Conservation (phyloP, 495 filamentous ascomycete species). For the Usnea hakonensis region DNA sequence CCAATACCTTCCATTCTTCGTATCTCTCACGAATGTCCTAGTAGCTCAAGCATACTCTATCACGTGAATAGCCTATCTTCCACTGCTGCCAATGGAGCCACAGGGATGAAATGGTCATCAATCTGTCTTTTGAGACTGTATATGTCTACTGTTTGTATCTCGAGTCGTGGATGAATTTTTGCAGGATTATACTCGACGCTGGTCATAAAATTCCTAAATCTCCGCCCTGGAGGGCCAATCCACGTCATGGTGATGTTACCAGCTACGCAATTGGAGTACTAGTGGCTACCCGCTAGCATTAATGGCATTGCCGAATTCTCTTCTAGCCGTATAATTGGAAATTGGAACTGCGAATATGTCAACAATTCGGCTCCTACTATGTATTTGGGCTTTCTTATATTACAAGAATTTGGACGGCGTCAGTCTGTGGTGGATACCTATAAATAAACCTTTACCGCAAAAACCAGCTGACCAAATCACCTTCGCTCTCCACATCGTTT, state of each 20-base stretch:
- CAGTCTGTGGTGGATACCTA: conserved; percentile 52
- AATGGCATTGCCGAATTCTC: conserved; percentile 33
- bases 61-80: conserved; percentile 36
- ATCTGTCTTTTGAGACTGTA: conserved; percentile 32
- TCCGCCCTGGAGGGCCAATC: conserved; percentile 11
- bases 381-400: neutral
- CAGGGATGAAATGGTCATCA: conserved; percentile 47
- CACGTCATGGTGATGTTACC: conserved; percentile 15
- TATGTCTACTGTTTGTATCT: no score
- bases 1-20: conserved; percentile 43
- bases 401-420: conserved; percentile 31
- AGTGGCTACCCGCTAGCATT: conserved; percentile 38
- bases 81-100: conserved; percentile 37
- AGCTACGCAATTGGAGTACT: conserved; percentile 28
- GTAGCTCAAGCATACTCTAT: conserved; percentile 5
- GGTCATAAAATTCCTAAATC: conserved; percentile 17
- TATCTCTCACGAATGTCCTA: conserved; percentile 9
- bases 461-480: conserved; percentile 32
- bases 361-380: neutral
- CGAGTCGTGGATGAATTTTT: conserved; percentile 35
- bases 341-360: conserved; percentile 26
- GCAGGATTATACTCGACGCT: conserved; percentile 26
- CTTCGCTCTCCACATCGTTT: conserved; percentile 19
- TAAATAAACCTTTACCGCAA: conserved; percentile 49
- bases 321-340: conserved; percentile 29